Base-by-base conservation (phyloP, 2,329 filamentous ascomycete species). In the Alternaria angustiovoidea region DNA sequence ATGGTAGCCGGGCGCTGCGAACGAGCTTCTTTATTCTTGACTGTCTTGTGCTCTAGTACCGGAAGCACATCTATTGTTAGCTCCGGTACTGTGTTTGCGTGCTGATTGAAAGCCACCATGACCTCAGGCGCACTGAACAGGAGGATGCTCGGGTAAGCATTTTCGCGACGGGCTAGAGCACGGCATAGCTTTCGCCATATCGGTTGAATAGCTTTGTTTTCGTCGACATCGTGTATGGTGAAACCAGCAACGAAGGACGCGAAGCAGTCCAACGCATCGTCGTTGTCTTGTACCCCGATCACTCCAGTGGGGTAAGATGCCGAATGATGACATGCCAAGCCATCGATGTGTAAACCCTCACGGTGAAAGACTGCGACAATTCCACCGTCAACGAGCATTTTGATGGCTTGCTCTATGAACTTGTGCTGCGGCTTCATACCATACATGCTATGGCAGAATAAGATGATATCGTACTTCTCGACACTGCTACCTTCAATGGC, bases 391-490 rank as follows among this genome's bases (percentile, higher is more conserved):
- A 64, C 72, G 32, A 89, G 83, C 80, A 86, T 79, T 18, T 72
- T 65, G 7, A 89, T 69, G 2, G 84, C 81, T 18, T 61, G 65
- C 69, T 82, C 70, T 62, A 89, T 81, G 59, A 80, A 81, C 2
- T 14, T 69, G n/a, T 62, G 66, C 64, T 86, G 84, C 2, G 80
- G 79, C 0, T 78, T 79, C 83, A 89, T 85, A 60, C 85, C 86
- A 64, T 89, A 88, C 82, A 89, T 83, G 76, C 87, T 88, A 70
- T 89, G 87, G 64, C 86, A 89, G 74, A 89, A 87, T 5, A 90
- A 68, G 18, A 89, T 71, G 41, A 88, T 12, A 63, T 89, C 82
- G 66, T 82, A 89, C 59, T 77, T 81, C 22, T 80, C 71, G 30
- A 75, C 65, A 0, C 48, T 24, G 32, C 75, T 65, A 0, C 47